Conservation (phyloP, 2,329 filamentous ascomycete genomes). For the Podosphaera xanthii region DNA sequence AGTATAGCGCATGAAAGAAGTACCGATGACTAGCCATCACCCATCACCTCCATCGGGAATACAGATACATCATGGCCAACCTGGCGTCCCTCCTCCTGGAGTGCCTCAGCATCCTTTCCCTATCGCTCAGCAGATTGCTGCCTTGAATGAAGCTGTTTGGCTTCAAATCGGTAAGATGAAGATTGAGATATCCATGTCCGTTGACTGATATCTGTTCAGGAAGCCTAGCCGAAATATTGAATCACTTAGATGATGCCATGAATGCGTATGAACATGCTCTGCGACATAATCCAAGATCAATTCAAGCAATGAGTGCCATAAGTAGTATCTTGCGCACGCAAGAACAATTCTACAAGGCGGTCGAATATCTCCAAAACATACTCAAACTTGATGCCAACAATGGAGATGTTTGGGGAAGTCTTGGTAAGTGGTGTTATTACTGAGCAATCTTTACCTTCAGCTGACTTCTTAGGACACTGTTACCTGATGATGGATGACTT, state of each 20-base stretch:
- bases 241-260: slow-evolving; percentile 73
- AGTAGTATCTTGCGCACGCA: slow-evolving; percentile 76
- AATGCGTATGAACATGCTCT: slow-evolving; percentile 78
- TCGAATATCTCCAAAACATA: slow-evolving; percentile 80
- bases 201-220: slow-evolving; percentile 26
- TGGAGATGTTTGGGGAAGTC: slow-evolving; percentile 88
- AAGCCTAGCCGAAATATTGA: slow-evolving; percentile 66
- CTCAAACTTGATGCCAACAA: slow-evolving; percentile 73
- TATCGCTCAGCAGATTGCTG: slow-evolving; percentile 48
- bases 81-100: slow-evolving; percentile 12
- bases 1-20: not conserved
- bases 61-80: slow-evolving; percentile 17
- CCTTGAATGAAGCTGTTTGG: slow-evolving; percentile 76
- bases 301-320: slow-evolving; percentile 82
- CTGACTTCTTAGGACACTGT: slow-evolving; percentile 50
- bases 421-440: slow-evolving; percentile 34
- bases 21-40: slow-evolving; percentile 15
- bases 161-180: slow-evolving; percentile 54
- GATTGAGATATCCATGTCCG: not conserved
- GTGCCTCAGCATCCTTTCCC: slow-evolving; percentile 11
- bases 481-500: slow-evolving; percentile 97
- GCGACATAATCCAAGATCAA: slow-evolving; percentile 68
- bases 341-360: slow-evolving; percentile 81
- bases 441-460: not conserved
- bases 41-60: slow-evolving; percentile 32